These are phyloP conservation scores for Sporothrix brunneoviolacea DNA, from an alignment of 2,329 filamentous ascomycete genomes.

Conservation along the genomic window DNA sequence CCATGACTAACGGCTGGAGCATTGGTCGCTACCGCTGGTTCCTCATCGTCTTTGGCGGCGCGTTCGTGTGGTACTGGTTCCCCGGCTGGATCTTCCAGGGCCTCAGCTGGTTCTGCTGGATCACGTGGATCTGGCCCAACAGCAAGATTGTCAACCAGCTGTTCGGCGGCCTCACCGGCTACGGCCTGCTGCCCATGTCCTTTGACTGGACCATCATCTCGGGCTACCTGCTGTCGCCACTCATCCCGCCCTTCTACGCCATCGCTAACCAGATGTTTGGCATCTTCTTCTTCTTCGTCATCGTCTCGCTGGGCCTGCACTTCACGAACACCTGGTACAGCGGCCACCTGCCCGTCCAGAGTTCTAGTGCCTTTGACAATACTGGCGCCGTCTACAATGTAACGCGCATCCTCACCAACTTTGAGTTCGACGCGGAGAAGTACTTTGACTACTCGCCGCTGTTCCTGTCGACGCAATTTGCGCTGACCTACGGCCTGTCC, in stretches of 20 bases:
- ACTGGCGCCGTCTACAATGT: slow-evolving; percentile 55
- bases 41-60: slow-evolving; percentile 46
- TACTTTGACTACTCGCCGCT: slow-evolving; percentile 61
- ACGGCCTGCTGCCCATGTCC: slow-evolving; percentile 32
- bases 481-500: slow-evolving; percentile 49
- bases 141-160: slow-evolving; percentile 39
- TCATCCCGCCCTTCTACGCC: slow-evolving; percentile 48
- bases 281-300: slow-evolving; percentile 48
- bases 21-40: slow-evolving; percentile 60
- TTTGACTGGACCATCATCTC: slow-evolving; percentile 37
- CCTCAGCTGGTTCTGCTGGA: slow-evolving; percentile 37
- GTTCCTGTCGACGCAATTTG: slow-evolving; percentile 57
- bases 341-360: slow-evolving; percentile 56
- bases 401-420: slow-evolving; percentile 50
- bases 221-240: slow-evolving; percentile 42
- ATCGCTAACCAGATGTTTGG: slow-evolving; percentile 49
- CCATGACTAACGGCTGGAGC: slow-evolving; percentile 51
- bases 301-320: slow-evolving; percentile 52
- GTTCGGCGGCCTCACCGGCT: slow-evolving; percentile 37
- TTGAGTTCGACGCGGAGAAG: slow-evolving; percentile 52
- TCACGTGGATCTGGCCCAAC: slow-evolving; percentile 42
- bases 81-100: slow-evolving; percentile 50
- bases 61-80: slow-evolving; percentile 50
- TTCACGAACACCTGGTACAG: slow-evolving; percentile 51
- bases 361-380: slow-evolving; percentile 58